Evolutionary conservation across 1,284 basidiomycete genomes (phyloP), one percentile per base, ranked within the genome.

Genomic region (Papiliotrema fonsecae): DNA sequence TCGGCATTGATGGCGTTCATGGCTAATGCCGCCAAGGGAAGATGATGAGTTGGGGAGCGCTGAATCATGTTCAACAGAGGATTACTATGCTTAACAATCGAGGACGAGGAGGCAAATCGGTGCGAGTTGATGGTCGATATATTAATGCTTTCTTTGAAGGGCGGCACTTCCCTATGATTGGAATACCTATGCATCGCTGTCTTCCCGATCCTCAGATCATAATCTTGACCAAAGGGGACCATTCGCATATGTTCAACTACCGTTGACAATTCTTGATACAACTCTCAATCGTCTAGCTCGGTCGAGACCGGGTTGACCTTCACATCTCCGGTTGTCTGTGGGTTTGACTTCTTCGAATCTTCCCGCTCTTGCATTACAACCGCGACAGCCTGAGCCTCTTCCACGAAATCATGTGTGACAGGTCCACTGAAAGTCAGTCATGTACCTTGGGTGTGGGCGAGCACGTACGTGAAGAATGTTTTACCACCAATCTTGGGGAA

Each of bases 401-500:
- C 41, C 5, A 43, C 30, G 32, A 43, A 43, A 30, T 43, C 41
- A 30, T 30, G 27, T 9, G 41, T 43, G 22, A 18, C 16, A 9
- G 41, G 41, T 43, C 41, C 41, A 43, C 41, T 43, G 6, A 3
- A 19, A 19, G 34, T 35, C 34, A 35, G 34, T 16, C 14, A 31
- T 31, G 16, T 16, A 31, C 16, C 30, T 9, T 16, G 16, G 10
- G 30, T 16, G 30, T 31, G 9, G 4, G 11, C 6, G 30, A 9
- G 19, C n/a, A 47, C 52, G 31, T 37, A 57, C 53, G 49, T 53
- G 61, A 67, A 69, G 57, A 65, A 69, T 1, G 67, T 69, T 43
- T 60, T 62, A 35, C 67, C 67, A 13, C 67, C 67, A 31, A 64
- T 63, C 27, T 56, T 58, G 22, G 67, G 67, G 34, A 64, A 39